Conservation (phyloP, 164 flowering plant species). For the Umbilicus rupestris region DNA sequence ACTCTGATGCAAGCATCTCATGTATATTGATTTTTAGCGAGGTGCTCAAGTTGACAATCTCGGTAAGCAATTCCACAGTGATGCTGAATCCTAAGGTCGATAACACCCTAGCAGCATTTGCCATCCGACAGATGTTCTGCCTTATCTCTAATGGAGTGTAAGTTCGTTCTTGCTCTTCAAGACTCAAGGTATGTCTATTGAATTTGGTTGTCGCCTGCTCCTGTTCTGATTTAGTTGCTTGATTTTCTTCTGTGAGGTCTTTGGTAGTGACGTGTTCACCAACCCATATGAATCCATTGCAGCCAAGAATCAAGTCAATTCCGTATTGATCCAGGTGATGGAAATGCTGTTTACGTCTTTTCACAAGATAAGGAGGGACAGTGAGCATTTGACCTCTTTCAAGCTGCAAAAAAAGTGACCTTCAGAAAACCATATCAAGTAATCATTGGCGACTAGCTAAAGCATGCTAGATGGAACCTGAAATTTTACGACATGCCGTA, state of each 20-base stretch:
- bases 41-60: slow-evolving; percentile 39
- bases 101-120: slow-evolving; percentile 70
- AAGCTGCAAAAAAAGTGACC: slow-evolving; percentile 40
- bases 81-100: slow-evolving; percentile 65
- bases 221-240: slow-evolving; percentile 27
- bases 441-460: background rate
- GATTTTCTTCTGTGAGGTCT: slow-evolving; percentile 47
- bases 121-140: slow-evolving; percentile 65
- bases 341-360: slow-evolving; percentile 83
- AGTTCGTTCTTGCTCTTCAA: slow-evolving; percentile 36
- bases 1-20: slow-evolving; percentile 94
- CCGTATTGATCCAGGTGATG: slow-evolving; percentile 73
- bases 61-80: slow-evolving; percentile 47
- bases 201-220: slow-evolving; percentile 13
- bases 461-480: background rate
- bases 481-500: background rate
- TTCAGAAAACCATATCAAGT: too few relatives aligned
- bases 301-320: slow-evolving; percentile 78
- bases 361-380: slow-evolving; percentile 74
- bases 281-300: slow-evolving; percentile 90
- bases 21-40: slow-evolving; percentile 41
- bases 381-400: slow-evolving; percentile 76
- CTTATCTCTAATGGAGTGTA: slow-evolving; percentile 50
- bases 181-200: slow-evolving; percentile 9
- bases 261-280: slow-evolving; percentile 72